These are phyloP conservation scores for Kernera saxatilis DNA, from an alignment of 345 rosid species.

Conservation along the genomic window DNA sequence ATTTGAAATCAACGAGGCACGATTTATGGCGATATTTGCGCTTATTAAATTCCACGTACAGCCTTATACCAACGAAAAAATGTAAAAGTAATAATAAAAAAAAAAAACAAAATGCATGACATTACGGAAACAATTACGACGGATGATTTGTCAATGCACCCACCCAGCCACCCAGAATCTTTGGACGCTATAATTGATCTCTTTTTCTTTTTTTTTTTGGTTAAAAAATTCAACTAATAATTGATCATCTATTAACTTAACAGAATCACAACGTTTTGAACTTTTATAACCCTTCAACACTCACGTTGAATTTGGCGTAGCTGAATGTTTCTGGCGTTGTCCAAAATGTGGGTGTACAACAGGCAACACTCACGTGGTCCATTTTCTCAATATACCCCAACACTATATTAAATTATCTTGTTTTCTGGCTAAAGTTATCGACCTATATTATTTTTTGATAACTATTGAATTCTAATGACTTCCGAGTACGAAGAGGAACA, in stretches of 20 bases:
- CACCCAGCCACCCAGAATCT: constrained; percentile 3
- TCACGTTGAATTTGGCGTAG: neutral
- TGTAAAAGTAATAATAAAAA: neutral
- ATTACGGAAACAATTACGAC: constrained; percentile 9
- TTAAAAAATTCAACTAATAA: constrained; percentile 1
- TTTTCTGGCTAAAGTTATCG: neutral
- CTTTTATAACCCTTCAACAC: neutral
- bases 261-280: neutral
- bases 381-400: neutral
- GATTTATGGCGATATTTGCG: constrained; percentile 12
- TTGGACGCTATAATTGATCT: neutral
- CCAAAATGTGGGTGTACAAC: constrained; percentile 10
- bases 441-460: neutral
- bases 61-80: constrained; percentile 5
- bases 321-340: constrained; percentile 14
- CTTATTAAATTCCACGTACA: constrained; percentile 15
- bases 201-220: neutral
- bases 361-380: neutral
- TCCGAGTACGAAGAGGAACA: too few relatives aligned
- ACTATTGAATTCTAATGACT: too few relatives aligned
- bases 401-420: neutral
- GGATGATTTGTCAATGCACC: constrained; percentile 9
- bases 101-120: neutral
- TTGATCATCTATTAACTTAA: neutral
- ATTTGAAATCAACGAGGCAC: neutral